Evolutionary conservation across 352 stramenopile species (phyloP), one percentile per base, ranked within the genome.

Genomic region (Globisporangium iwayamae): DNA sequence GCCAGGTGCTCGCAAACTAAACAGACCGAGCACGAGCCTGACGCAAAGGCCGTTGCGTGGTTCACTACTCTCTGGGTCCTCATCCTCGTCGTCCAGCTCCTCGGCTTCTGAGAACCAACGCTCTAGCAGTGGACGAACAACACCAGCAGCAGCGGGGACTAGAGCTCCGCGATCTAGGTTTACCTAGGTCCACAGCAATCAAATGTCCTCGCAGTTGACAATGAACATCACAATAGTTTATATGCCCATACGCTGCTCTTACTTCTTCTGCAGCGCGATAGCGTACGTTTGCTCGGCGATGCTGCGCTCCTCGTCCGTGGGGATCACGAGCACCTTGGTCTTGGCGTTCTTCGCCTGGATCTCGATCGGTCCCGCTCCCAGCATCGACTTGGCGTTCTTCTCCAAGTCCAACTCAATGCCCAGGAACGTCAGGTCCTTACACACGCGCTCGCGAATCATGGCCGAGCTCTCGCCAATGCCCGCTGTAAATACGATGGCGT

Each of bases 291-390:
- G 80, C 61, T 89, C 73, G n/a, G 89, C 88, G 66, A 97, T 97
- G 70, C 83, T 94, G 60, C 76, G 75, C 74, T 97, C 90, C 77
- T 97, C 90, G 67, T 97, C 83, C n/a, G 89, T 96, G 20, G 87
- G 87, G 68, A 96, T 82, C 28, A 95, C 89, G 39, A 97, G 58
- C 45, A 96, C 80, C 61, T 90, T 86, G 39, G 76, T 82, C 60
- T 73, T 79, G 14, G 74, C 81, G 25, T 66, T 68, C 13, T 59
- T 43, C 4, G 75, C 63, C 55, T 93, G 76, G 60, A 92, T 91
- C 66, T 90, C 77, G 28, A 85, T 67, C 9, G 76, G 80, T 10
- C 79, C 81, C 4, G 72, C 72, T 22, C 79, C 81, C 55, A 90
- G 77, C 70, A 78, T 86, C 51, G 79, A 86, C 39, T 66, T 60